Percentiles rank a stretch among this genome's conserved stretches.
These are phyloP conservation scores for Mercurialis annua DNA, from an alignment of 345 rosid genomes.

Conservation along the genomic window DNA sequence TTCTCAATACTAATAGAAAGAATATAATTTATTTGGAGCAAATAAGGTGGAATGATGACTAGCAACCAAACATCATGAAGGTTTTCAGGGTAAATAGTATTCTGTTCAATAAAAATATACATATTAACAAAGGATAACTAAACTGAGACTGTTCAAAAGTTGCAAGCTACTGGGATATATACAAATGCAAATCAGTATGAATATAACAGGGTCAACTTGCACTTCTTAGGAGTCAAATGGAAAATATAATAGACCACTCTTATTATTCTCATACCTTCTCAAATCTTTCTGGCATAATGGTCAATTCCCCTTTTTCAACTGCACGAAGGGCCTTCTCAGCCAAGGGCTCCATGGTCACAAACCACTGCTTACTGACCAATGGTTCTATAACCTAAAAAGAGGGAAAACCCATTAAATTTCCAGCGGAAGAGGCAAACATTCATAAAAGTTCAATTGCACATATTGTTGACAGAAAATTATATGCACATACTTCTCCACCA, in stretches of 20 bases:
- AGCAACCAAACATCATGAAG: not conserved
- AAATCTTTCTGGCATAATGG: slow-evolving; percentile 89
- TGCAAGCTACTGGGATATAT: not conserved
- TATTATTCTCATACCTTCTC: slow-evolving; percentile 58
- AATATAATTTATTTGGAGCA: not conserved
- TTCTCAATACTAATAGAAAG: not conserved
- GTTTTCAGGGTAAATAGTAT: not conserved
- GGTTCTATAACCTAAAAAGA: slow-evolving; percentile 79
- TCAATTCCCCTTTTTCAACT: slow-evolving; percentile 70
- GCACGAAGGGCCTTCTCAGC: slow-evolving; percentile 95
- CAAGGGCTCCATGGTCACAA: slow-evolving; percentile 87
- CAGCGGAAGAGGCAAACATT: slow-evolving; percentile 14
- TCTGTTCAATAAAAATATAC: not conserved
- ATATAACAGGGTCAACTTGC: not conserved
- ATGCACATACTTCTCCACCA: slow-evolving; percentile 83
- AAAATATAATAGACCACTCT: not conserved
- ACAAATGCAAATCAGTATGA: not conserved
- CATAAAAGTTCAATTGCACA: slow-evolving; percentile 4
- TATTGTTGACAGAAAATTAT: slow-evolving; percentile 11
- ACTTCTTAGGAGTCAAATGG: not conserved
- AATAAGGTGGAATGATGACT: not conserved
- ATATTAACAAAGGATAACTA: not conserved
- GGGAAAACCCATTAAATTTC: slow-evolving; percentile 12
- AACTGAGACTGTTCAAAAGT: not conserved
- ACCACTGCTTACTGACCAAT: slow-evolving; percentile 94